Percentiles rank a stretch among this genome's conserved stretches.
phyloP scores from a whole-genome alignment of 257 asterid genomes.

The Leptodermis oblonga region DNA sequence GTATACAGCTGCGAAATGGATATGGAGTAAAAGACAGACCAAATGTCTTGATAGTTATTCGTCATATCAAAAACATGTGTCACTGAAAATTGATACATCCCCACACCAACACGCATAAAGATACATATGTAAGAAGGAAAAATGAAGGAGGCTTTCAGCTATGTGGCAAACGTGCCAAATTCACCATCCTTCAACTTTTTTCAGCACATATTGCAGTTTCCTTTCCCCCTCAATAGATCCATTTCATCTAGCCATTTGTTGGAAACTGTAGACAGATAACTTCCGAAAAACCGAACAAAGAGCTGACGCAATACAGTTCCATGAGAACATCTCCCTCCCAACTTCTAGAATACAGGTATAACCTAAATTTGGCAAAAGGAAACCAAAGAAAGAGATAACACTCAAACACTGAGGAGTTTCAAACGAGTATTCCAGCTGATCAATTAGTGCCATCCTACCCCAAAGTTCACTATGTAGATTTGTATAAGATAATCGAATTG shows the following conservation, averaged over 20 bases:
- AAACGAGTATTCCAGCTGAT: not conserved
- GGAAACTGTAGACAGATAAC: not conserved
- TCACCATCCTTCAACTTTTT: not conserved
- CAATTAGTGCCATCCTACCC: not conserved
- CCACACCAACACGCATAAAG: not conserved
- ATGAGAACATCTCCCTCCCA: not conserved
- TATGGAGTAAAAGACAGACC: not conserved
- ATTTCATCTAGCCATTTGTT: too few species aligned
- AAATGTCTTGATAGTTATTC: not conserved
- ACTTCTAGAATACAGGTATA: not conserved
- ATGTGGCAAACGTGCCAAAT: not conserved
- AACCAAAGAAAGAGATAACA: not conserved
- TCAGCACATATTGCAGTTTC: not conserved
- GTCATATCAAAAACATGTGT: not conserved
- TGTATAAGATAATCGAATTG: not conserved
- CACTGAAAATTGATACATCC: not conserved
- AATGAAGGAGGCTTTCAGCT: not conserved
- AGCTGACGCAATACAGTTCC: not conserved
- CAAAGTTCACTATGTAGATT: not conserved
- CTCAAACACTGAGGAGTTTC: not conserved
- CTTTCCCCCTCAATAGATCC: not conserved
- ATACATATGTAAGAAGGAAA: not conserved
- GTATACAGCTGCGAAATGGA: not conserved
- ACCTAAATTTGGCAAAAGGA: not conserved
- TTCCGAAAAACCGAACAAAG: not conserved